These are phyloP conservation scores for Saccharum spontaneum DNA, from an alignment of 176 grass and related monocot genomes.

Conservation along the genomic window DNA sequence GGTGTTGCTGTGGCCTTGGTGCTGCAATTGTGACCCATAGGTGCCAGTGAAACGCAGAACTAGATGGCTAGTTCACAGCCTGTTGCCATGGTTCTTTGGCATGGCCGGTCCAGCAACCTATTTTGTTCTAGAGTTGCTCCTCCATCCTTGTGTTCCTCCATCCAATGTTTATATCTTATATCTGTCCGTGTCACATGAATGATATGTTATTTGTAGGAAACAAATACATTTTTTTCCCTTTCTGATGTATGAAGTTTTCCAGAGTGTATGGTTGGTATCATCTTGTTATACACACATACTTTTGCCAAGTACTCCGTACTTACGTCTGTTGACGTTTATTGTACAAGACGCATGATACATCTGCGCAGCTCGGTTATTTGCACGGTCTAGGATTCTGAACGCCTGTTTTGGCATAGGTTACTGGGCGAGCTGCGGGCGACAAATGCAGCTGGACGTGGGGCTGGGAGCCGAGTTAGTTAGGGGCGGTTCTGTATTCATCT, in stretches of 20 bases:
- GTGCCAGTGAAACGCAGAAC: background rate
- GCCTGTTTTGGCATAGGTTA: too few relatives aligned
- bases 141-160: too few relatives aligned
- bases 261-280: background rate
- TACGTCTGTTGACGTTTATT: background rate
- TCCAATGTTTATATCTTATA: too few relatives aligned
- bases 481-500: too few relatives aligned
- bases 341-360: background rate
- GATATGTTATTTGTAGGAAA: slow-evolving; percentile 25
- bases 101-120: slow-evolving; percentile 15
- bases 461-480: too few relatives aligned
- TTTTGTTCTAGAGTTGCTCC: slow-evolving; percentile 34
- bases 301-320: background rate
- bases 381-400: background rate
- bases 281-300: background rate
- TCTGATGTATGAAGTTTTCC: background rate
- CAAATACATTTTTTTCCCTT: background rate
- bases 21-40: slow-evolving; percentile 5
- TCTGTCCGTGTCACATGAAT: slow-evolving; percentile 3
- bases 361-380: background rate
- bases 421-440: too few relatives aligned
- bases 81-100: slow-evolving; percentile 23
- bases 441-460: too few relatives aligned
- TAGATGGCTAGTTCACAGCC: background rate
- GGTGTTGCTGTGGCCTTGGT: slow-evolving; percentile 9